Percentiles rank a stretch among this genome's conserved stretches.
phyloP scores from a whole-genome alignment of 2,329 filamentous ascomycete species.

The Raffaelea albimanens region DNA sequence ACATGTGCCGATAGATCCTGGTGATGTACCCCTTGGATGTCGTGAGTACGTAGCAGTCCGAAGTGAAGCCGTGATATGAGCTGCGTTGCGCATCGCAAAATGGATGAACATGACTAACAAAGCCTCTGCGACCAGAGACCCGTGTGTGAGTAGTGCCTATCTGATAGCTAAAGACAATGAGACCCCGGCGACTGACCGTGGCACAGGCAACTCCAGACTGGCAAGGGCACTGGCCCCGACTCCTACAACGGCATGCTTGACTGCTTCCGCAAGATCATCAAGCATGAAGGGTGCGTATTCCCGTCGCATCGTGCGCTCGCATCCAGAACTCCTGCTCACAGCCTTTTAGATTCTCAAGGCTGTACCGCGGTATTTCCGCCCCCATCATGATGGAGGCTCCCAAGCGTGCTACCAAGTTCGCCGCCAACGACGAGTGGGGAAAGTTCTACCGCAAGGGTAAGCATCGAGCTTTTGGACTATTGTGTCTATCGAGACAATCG shows the following conservation, averaged over 20 bases:
- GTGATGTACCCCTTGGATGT: slow-evolving; percentile 98
- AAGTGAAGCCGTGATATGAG: neutral
- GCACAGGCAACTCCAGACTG: slow-evolving; percentile 74
- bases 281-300: slow-evolving; percentile 72
- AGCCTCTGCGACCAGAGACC: slow-evolving; percentile 12
- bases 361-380: slow-evolving; percentile 92
- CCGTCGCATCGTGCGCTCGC: neutral
- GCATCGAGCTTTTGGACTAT: neutral
- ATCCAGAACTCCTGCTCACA: neutral
- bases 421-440: slow-evolving; percentile 97
- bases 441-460: slow-evolving; percentile 70
- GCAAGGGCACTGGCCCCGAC: slow-evolving; percentile 63
- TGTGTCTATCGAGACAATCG: no score
- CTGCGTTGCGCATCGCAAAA: neutral
- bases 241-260: slow-evolving; percentile 95
- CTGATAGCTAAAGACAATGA: neutral
- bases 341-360: slow-evolving; percentile 59
- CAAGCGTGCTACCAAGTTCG: slow-evolving; percentile 69
- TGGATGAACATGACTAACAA: slow-evolving; percentile 29
- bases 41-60: slow-evolving; percentile 64
- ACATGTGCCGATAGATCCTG: slow-evolving; percentile 54
- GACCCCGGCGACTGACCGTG: neutral
- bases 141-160: slow-evolving; percentile 11
- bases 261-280: slow-evolving; percentile 95
- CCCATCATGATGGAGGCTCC: slow-evolving; percentile 93